These are phyloP conservation scores for Saccharomycopsis javanensis DNA, from an alignment of 805 yeast species.

Conservation along the genomic window DNA sequence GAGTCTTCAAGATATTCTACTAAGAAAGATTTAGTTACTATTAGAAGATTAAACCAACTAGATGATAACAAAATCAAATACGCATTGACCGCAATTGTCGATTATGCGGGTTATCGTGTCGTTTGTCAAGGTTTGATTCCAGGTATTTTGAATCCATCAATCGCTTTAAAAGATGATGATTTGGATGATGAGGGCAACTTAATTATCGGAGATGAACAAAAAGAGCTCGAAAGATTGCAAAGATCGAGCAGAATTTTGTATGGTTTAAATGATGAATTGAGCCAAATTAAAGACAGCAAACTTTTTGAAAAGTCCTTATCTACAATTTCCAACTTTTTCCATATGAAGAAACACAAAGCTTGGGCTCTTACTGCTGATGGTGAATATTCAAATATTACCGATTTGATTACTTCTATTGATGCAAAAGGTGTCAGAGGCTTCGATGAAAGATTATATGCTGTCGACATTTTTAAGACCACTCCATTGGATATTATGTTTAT, in stretches of 20 bases:
- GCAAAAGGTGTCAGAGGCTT: conserved; percentile 80
- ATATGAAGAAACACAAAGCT: conserved; percentile 60
- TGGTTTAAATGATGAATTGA: conserved; percentile 60
- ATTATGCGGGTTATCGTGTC: conserved; percentile 80
- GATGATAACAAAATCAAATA: conserved; percentile 57
- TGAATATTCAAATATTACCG: conserved; percentile 31
- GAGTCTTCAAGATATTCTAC: conserved; percentile 78
- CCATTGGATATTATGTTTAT: conserved; percentile 77
- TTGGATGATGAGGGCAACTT: conserved; percentile 29
- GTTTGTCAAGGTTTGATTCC: conserved; percentile 95
- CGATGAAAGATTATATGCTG: conserved; percentile 74
- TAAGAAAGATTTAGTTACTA: conserved; percentile 67
- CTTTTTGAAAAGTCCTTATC: conserved; percentile 48
- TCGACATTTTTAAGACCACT: conserved; percentile 75
- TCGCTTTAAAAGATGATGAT: conserved; percentile 32
- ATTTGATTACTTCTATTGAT: conserved; percentile 60
- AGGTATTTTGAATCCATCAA: conserved; percentile 52
- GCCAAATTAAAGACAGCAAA: conserved; percentile 39
- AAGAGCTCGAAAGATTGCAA: conserved; percentile 25
- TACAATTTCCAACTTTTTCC: conserved; percentile 63
- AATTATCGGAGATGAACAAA: conserved; percentile 26
- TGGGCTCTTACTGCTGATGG: conserved; percentile 28
- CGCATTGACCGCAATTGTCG: conserved; percentile 77
- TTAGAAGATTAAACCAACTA: conserved; percentile 56
- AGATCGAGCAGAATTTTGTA: conserved; percentile 48